A percentile compares a stretch with the other conserved stretches of the same genome.
phyloP scores from a whole-genome alignment of 768 basidiomycete species.

The Xerocomellus chrysenteron region DNA sequence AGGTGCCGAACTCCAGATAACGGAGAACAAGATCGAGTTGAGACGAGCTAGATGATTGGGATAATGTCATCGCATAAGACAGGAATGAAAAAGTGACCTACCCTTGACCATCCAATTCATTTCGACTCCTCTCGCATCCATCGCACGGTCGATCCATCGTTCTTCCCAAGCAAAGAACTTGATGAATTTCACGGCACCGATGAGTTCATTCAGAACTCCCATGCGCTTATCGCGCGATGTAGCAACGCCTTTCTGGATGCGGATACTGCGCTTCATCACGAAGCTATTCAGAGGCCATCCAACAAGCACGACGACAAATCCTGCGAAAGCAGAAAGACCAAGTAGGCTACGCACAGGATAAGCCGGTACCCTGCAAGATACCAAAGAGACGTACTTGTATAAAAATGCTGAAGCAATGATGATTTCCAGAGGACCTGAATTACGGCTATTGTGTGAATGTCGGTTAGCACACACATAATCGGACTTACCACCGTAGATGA shows the following conservation, averaged over 20 bases:
- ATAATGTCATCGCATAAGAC: neutral
- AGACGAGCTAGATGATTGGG: constrained; percentile 49
- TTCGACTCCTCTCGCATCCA: constrained; percentile 60
- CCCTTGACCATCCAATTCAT: constrained; percentile 77
- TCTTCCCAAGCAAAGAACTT: constrained; percentile 46
- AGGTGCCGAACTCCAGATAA: constrained; percentile 75
- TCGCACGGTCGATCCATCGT: constrained; percentile 42
- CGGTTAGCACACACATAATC: no score
- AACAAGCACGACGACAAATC: constrained; percentile 40
- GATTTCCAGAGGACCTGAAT: constrained; percentile 71
- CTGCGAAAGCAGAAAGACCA: constrained; percentile 47
- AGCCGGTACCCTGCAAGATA: constrained; percentile 20
- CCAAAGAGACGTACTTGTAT: constrained; percentile 54
- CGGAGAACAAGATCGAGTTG: constrained; percentile 68
- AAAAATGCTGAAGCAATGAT: constrained; percentile 70
- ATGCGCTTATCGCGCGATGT: constrained; percentile 44
- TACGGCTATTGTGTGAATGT: neutral
- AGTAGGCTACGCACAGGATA: constrained; percentile 55
- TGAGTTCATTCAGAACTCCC: constrained; percentile 44
- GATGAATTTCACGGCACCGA: constrained; percentile 41
- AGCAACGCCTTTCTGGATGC: constrained; percentile 34
- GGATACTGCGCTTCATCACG: constrained; percentile 38
- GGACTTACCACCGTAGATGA: constrained; percentile 60
- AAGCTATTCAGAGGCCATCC: constrained; percentile 42
- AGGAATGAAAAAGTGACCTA: constrained; percentile 24